Percentiles rank a stretch among this genome's conserved stretches.
Conservation (phyloP, 495 filamentous ascomycete genomes). For the Penicillium atrosanguineum region DNA sequence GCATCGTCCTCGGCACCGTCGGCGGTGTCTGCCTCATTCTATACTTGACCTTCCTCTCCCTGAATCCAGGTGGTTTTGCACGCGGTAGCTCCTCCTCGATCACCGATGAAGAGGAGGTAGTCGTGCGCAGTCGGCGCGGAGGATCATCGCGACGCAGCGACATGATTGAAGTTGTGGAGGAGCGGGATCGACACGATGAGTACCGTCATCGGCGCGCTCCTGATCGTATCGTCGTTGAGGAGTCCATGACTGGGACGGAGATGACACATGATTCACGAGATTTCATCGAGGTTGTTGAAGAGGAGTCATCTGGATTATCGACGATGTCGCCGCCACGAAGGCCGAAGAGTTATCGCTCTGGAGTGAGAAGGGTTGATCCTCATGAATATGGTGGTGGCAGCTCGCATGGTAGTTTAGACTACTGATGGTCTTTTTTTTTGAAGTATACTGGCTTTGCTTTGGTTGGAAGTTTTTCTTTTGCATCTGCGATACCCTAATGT, state of each 20-base stretch:
- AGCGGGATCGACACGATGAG: conserved; percentile 23
- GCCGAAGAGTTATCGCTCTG: conserved; percentile 24
- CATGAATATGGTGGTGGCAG: conserved; percentile 31
- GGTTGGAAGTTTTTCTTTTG: neutral
- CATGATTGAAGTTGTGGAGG: conserved; percentile 26
- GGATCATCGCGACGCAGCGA: conserved; percentile 12
- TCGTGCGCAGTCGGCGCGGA: conserved; percentile 23
- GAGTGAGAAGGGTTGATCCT: conserved; percentile 24
- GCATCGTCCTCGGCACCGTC: conserved; percentile 81
- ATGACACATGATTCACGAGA: conserved; percentile 25
- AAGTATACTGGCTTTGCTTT: neutral
- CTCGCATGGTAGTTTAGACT: conserved; percentile 19
- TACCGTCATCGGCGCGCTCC: conserved; percentile 21
- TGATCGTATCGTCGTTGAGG: conserved; percentile 25
- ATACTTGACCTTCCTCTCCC: conserved; percentile 68
- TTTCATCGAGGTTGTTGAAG: conserved; percentile 33
- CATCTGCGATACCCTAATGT: conserved; percentile 16
- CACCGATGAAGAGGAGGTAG: conserved; percentile 29
- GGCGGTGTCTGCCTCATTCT: conserved; percentile 76
- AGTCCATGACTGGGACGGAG: conserved; percentile 25
- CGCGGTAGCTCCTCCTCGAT: conserved; percentile 18
- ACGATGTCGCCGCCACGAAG: conserved; percentile 17
- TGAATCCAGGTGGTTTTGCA: conserved; percentile 45
- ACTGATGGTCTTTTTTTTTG: neutral
- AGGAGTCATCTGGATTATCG: conserved; percentile 22